Evolutionary conservation across 306 rosid species (phyloP).

Genomic region (Cicer chorassanicum): DNA sequence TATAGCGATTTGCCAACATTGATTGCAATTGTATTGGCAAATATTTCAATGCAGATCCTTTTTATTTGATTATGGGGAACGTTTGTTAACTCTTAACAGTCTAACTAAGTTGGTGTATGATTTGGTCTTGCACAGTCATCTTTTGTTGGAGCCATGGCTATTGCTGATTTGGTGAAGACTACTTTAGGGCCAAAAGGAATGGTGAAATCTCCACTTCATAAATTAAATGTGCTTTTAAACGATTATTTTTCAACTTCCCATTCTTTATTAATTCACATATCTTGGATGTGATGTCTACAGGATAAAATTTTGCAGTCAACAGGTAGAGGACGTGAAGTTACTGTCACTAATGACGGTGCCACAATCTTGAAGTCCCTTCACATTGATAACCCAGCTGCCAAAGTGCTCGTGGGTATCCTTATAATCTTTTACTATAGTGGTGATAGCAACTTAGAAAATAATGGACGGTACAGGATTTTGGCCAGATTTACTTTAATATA

Average conservation of each 20-base stretch:
- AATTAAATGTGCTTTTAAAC: neutral
- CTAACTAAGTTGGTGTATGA: neutral
- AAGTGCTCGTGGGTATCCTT: slow-evolving; percentile 99
- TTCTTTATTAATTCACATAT: neutral
- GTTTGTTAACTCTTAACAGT: neutral
- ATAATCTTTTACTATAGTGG: slow-evolving; percentile 6
- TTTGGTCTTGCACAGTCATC: slow-evolving; percentile 65
- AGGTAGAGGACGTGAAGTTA: slow-evolving; percentile 82
- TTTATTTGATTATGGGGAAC: neutral
- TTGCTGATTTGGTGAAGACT: slow-evolving; percentile 95
- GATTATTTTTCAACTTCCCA: slow-evolving; percentile 16
- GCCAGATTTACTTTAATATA: too few relatives aligned
- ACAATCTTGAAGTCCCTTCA: slow-evolving; percentile 96
- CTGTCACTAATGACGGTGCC: slow-evolving; percentile 96
- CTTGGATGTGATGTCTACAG: slow-evolving; percentile 51
- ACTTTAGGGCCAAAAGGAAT: slow-evolving; percentile 97
- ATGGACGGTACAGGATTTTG: neutral
- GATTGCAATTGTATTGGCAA: neutral
- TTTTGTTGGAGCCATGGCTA: slow-evolving; percentile 93
- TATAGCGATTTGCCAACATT: neutral
- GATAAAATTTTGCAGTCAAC: slow-evolving; percentile 98
- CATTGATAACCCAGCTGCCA: slow-evolving; percentile 97
- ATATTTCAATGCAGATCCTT: neutral
- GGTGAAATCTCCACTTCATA: slow-evolving; percentile 53
- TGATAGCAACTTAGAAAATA: neutral